A percentile compares a stretch with the other conserved stretches of the same genome.
phyloP scores from a whole-genome alignment of 2,329 filamentous ascomycete species.

The Trichoderma sp. region DNA sequence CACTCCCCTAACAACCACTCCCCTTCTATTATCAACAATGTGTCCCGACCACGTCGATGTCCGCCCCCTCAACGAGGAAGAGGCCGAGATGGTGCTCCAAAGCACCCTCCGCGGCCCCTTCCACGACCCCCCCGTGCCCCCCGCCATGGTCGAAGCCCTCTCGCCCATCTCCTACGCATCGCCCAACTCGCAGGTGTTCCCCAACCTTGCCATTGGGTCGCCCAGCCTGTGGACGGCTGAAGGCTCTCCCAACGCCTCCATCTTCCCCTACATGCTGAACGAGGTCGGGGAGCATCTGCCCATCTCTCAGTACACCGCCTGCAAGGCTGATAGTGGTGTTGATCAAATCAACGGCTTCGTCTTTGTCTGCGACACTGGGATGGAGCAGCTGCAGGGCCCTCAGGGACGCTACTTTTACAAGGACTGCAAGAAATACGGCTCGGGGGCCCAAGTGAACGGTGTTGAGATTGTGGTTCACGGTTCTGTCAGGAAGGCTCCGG shows the following conservation, averaged over 20 bases:
- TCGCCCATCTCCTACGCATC: background rate
- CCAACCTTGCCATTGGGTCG: background rate
- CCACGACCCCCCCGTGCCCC: background rate
- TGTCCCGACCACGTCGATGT: background rate
- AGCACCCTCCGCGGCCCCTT: background rate
- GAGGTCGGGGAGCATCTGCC: background rate
- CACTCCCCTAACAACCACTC: background rate
- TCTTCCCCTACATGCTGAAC: constrained; percentile 3
- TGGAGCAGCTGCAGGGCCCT: background rate
- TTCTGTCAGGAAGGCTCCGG: background rate
- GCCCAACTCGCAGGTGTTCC: background rate
- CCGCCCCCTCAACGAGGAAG: background rate
- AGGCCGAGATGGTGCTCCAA: background rate
- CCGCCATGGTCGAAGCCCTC: background rate
- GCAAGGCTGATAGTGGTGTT: constrained; percentile 1
- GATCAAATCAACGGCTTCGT: constrained; percentile 22
- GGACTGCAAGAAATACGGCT: constrained; percentile 13
- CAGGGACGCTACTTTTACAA: constrained; percentile 4
- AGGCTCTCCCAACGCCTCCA: background rate
- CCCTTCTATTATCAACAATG: constrained; percentile 10
- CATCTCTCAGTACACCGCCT: background rate
- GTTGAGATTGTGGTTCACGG: constrained; percentile 14
- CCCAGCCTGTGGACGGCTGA: background rate
- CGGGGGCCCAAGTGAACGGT: constrained; percentile 12
- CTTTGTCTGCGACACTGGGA: background rate